Conservation (phyloP, 2,329 filamentous ascomycete genomes). For the Alternaria infectoria region DNA sequence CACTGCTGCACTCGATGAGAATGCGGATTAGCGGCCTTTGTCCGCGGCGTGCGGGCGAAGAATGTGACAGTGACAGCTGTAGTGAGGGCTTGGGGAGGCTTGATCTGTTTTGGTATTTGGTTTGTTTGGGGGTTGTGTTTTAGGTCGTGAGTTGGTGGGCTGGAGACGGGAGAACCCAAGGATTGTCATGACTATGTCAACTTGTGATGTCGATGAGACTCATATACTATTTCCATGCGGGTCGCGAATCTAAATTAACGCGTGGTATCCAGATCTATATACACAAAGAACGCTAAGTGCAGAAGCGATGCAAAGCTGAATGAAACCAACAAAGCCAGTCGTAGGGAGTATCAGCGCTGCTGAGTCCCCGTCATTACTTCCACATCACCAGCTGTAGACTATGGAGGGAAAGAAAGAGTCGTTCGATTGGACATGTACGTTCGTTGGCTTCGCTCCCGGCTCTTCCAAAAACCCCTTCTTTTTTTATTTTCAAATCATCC, state of each 20-base stretch:
- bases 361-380: not conserved
- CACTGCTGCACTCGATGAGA: not conserved
- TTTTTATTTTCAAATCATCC: not conserved
- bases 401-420: slow-evolving; percentile 30
- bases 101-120: not conserved
- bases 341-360: slow-evolving; percentile 4
- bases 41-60: not conserved
- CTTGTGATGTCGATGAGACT: not conserved
- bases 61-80: not conserved
- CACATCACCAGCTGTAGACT: slow-evolving; percentile 6
- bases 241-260: not conserved
- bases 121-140: not conserved
- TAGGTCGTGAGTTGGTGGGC: not conserved
- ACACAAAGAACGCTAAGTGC: slow-evolving; percentile 29
- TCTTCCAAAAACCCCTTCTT: slow-evolving; percentile 26
- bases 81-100: not conserved
- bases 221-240: not conserved
- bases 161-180: not conserved
- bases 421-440: slow-evolving; percentile 20
- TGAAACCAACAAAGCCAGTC: slow-evolving; percentile 1
- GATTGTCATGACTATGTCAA: not conserved
- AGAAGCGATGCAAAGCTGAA: not conserved
- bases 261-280: slow-evolving; percentile 5
- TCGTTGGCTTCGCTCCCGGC: slow-evolving; percentile 5
- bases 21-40: not conserved